Base-by-base conservation (phyloP, 129 eudicot genomes). In the Tagetes patula region DNA sequence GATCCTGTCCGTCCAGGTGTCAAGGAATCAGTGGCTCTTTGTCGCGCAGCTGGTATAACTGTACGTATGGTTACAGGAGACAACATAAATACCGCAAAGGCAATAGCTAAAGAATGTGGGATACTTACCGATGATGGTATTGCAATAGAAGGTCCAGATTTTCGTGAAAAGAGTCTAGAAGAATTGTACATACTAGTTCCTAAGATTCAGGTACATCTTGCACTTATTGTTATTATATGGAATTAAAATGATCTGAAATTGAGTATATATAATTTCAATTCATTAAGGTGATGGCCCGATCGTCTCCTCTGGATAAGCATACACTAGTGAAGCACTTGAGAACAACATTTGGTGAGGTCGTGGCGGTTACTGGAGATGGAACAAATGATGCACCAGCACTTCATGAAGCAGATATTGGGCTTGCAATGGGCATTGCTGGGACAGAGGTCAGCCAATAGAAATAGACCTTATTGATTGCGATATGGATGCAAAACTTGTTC, bases 351-450 rank as follows among this genome's bases (percentile, higher is more conserved):
- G 77, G 77, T 63, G 99, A 95, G 69, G 99, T 95, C 41, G 99
- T 95, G 79, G 99, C 99, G 30, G 99, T 91, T 13, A 95, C 99
- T 0, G 99, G 99, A 47, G 99, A 95, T 81, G 97, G 99, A 60
- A 95, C 99, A 14, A 95, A 95, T 75, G 99, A 95, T 70, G 97
- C 99, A 13, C 99, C 99, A 14, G 99, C 99, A 64, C 99, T 95
- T 74, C 99, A 95, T 79, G 99, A 95, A 82, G 99, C 99, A 34
- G 99, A 95, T 84, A 91, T 95, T 53, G 99, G 99, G 73, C 94
- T 95, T 82, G 99, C 99, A 38, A 95, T 95, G 99, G 99, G 99
- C 54, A 95, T 95, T 73, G 99, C 99, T 32, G 99, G 99, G 73
- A 95, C 99, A 64, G 99, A 95, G 92, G 99, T 88, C 65, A 47